Conservation (phyloP, 2,329 filamentous ascomycete species). For the Aspergillus costaricaensis region DNA sequence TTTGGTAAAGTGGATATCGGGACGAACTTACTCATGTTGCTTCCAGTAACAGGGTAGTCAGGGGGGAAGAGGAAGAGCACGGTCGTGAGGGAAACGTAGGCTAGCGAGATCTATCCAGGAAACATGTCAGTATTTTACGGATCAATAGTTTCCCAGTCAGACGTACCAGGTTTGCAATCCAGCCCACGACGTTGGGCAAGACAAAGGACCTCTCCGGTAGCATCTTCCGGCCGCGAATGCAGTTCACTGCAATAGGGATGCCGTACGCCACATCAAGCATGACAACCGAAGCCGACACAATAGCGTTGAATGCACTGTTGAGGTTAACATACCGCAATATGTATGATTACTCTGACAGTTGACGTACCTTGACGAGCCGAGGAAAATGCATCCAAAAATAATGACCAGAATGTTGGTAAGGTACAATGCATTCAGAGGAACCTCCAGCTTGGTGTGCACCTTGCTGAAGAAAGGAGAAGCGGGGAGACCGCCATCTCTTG, state of each 20-base stretch:
- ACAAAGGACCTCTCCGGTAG: conserved; percentile 63
- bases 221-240: conserved; percentile 65
- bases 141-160: neutral
- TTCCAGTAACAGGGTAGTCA: conserved; percentile 61
- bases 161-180: conserved; percentile 59
- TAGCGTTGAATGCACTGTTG: conserved; percentile 67
- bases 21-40: conserved; percentile 65
- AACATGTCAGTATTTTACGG: neutral
- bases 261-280: conserved; percentile 72
- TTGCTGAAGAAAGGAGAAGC: conserved; percentile 61
- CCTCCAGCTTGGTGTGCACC: conserved; percentile 61
- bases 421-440: conserved; percentile 67
- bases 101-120: conserved; percentile 55
- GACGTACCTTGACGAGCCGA: conserved; percentile 57
- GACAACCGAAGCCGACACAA: conserved; percentile 70
- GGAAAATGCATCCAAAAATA: conserved; percentile 69
- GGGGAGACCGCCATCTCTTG: conserved; percentile 66
- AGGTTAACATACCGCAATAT: neutral
- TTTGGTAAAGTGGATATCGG: neutral
- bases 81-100: conserved; percentile 69
- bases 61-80: conserved; percentile 76
- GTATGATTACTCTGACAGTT: neutral
- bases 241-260: conserved; percentile 71
- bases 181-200: conserved; percentile 57
- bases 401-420: conserved; percentile 63